Evolutionary conservation across 345 rosid species (phyloP).

Genomic region (Eucalyptus sp.): DNA sequence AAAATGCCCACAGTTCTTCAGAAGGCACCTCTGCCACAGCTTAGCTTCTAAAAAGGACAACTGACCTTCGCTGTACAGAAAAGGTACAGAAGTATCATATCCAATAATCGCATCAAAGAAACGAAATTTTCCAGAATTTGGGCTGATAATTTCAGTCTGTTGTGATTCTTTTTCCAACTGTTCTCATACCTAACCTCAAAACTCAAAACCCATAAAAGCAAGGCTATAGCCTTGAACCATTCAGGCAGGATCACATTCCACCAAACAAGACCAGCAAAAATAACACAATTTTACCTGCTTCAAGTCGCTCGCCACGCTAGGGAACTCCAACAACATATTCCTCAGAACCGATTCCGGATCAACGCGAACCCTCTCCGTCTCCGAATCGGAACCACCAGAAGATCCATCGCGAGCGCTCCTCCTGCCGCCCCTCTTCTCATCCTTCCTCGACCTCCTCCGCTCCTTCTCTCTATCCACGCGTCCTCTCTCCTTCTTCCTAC

Average conservation of each 20-base stretch:
- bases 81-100: background rate
- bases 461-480: constrained; percentile 17
- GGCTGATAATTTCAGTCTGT: background rate
- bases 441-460: constrained; percentile 30
- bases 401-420: constrained; percentile 8
- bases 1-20: background rate
- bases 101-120: background rate
- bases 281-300: constrained; percentile 26
- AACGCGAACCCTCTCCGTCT: constrained; percentile 2
- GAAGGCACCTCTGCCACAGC: background rate
- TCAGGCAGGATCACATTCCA: background rate
- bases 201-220: background rate
- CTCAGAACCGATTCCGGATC: constrained; percentile 36
- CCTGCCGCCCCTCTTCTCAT: constrained; percentile 1
- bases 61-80: background rate
- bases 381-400: constrained; percentile 2
- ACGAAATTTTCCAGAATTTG: background rate
- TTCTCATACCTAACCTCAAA: background rate
- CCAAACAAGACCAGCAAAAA: background rate
- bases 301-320: constrained; percentile 54
- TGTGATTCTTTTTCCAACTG: background rate
- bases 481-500: constrained; percentile 18
- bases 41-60: background rate
- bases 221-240: background rate
- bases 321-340: constrained; percentile 47